These are phyloP conservation scores for Coemansia sp. DNA, from an alignment of 192 early-diverging fungal species.

Conservation along the genomic window DNA sequence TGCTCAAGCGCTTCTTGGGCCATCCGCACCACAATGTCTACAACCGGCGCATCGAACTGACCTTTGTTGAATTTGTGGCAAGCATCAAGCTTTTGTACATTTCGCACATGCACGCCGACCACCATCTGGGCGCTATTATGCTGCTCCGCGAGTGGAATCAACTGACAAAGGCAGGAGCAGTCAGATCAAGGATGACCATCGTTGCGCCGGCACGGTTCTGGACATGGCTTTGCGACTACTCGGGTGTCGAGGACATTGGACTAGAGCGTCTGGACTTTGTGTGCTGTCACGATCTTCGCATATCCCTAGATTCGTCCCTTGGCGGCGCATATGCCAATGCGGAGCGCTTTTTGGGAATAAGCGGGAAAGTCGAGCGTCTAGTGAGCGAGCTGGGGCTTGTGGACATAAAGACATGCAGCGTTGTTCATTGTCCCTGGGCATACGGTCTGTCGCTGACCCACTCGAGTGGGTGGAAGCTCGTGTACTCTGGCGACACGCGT, in stretches of 20 bases:
- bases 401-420: conserved; percentile 62
- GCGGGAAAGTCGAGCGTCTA: conserved; percentile 2
- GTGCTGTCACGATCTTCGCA: conserved; percentile 29
- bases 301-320: neutral
- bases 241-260: conserved; percentile 47
- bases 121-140: conserved; percentile 81
- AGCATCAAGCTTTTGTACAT: conserved; percentile 74
- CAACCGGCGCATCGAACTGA: conserved; percentile 38
- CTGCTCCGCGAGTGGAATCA: conserved; percentile 69
- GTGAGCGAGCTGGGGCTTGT: conserved; percentile 51
- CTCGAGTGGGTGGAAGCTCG: conserved; percentile 67
- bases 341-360: neutral
- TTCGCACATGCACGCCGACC: conserved; percentile 97
- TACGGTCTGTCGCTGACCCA: conserved; percentile 74
- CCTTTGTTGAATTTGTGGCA: conserved; percentile 51
- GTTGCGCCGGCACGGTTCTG: conserved; percentile 49
- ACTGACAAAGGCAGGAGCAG: conserved; percentile 34
- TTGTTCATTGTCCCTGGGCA: conserved; percentile 79
- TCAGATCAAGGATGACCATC: conserved; percentile 24
- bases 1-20: conserved; percentile 73
- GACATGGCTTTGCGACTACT: conserved; percentile 46
- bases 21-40: conserved; percentile 31
- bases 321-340: neutral
- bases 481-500: conserved; percentile 92
- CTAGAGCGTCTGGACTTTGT: conserved; percentile 43